A percentile compares a stretch with the other conserved stretches of the same genome.
Evolutionary conservation across 163 green algal species (phyloP).

Genomic region (Chlamydomonas reinhardtii): DNA sequence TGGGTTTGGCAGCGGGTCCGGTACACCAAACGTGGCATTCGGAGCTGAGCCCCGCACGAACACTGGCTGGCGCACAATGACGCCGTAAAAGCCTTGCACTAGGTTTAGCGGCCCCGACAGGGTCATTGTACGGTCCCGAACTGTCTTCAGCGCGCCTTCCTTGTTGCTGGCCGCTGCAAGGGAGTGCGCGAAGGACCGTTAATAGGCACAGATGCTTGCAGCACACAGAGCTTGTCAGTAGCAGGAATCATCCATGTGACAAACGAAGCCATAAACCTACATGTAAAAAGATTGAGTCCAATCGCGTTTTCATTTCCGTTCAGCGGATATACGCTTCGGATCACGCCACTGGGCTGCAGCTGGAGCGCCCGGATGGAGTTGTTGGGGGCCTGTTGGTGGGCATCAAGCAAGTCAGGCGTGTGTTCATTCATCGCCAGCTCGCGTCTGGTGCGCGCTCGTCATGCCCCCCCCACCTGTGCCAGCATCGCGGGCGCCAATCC

Average conservation of each 20-base stretch:
- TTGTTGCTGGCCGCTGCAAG: too few species aligned
- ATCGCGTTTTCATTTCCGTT: slow-evolving; percentile 44
- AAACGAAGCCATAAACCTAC: too few species aligned
- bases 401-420: too few species aligned
- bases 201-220: neutral
- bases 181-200: too few species aligned
- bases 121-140: slow-evolving; percentile 8
- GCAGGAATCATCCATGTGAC: too few species aligned
- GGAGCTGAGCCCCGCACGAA: slow-evolving; percentile 15
- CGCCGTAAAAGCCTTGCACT: slow-evolving; percentile 7
- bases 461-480: neutral
- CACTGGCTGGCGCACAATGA: slow-evolving; percentile 26
- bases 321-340: slow-evolving; percentile 37
- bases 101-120: slow-evolving; percentile 47
- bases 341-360: slow-evolving; percentile 36
- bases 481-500: slow-evolving; percentile 30
- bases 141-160: neutral
- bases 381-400: neutral
- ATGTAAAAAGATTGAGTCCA: slow-evolving; percentile 32
- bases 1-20: neutral
- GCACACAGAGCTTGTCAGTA: too few species aligned
- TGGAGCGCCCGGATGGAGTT: slow-evolving; percentile 38
- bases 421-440: too few species aligned
- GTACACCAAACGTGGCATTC: slow-evolving; percentile 32
- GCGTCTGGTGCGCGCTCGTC: too few species aligned